Base-by-base conservation (phyloP, 257 asterid genomes). In the Gentiana dahurica region DNA sequence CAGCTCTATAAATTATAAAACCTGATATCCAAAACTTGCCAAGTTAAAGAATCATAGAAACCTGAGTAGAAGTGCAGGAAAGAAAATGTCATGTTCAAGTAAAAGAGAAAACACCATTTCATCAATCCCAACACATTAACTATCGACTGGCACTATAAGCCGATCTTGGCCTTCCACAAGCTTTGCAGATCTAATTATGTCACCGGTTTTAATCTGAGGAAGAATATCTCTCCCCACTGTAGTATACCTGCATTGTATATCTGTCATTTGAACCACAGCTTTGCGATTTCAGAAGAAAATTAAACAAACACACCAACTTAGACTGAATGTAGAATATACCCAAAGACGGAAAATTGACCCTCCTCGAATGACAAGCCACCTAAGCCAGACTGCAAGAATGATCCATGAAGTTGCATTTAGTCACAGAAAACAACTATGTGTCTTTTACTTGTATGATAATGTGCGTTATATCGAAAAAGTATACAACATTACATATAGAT, bases 341-440 rank as follows among this genome's bases (percentile, higher is more conserved):
- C 94, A 45, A 87, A 81, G 43, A 91, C 96, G 0, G 96, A 81
- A 79, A 91, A 91, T 72, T 87, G 98, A 55, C 95, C 98, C 72
- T 91, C 96, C 3, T 91, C 96, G 57, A 91, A 91, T 50, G 98
- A 84, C 54, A 91, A 58, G 68, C 98, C 98, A 65, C 98, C 98
- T 54, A 91, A 76, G 71, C 98, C 98, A 78, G 98, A 72, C 98
- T 90, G 80, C 46, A 7, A 49, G 41, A 55, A 51, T 35, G 34
- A 59, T 57, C 55, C 53, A 70, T 11, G 46, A 56, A 10, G 36
- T 24, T 66, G 46, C 51, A 64, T 64, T 24, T 35, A 58, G 39
- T 39, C 10, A 44, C 12, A 2, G 9, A 37, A 57, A 37, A 24
- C 46, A 7, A 34, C 45, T 33, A n/a, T 1, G 8, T 51, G 3